These are phyloP conservation scores for Nakazawaea wyomingensis DNA, from an alignment of 805 yeast species.

Conservation along the genomic window DNA sequence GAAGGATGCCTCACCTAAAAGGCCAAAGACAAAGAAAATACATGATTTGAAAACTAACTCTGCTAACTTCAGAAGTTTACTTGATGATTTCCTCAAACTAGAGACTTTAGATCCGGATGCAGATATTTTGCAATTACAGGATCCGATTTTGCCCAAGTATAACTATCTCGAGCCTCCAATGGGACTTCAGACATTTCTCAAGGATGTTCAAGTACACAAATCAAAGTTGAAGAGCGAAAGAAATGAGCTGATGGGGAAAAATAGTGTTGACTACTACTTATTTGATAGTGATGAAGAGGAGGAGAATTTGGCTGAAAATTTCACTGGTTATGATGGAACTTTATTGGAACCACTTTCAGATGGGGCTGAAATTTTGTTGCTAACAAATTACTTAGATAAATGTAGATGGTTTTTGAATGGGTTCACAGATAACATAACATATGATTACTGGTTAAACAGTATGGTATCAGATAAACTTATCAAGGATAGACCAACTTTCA, in stretches of 20 bases:
- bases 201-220: slow-evolving; percentile 2
- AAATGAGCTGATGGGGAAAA: background rate
- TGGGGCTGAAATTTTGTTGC: background rate
- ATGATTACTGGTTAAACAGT: slow-evolving; percentile 7
- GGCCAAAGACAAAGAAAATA: slow-evolving; percentile 30
- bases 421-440: slow-evolving; percentile 7
- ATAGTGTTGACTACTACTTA: slow-evolving; percentile 5
- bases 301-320: background rate
- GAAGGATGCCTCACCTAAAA: slow-evolving; percentile 23
- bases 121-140: background rate
- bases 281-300: slow-evolving; percentile 10
- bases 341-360: slow-evolving; percentile 2
- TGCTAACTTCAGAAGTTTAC: slow-evolving; percentile 11
- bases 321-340: background rate
- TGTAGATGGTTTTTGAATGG: slow-evolving; percentile 13
- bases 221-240: background rate
- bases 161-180: slow-evolving; percentile 8
- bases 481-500: background rate
- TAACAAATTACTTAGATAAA: slow-evolving; percentile 1
- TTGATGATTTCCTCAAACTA: slow-evolving; percentile 5
- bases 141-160: background rate
- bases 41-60: slow-evolving; percentile 19
- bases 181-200: background rate
- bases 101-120: background rate
- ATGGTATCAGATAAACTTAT: background rate